A percentile compares a stretch with the other conserved stretches of the same genome.
phyloP scores from a whole-genome alignment of 1,284 basidiomycete genomes.

The Dichomitus squalens region DNA sequence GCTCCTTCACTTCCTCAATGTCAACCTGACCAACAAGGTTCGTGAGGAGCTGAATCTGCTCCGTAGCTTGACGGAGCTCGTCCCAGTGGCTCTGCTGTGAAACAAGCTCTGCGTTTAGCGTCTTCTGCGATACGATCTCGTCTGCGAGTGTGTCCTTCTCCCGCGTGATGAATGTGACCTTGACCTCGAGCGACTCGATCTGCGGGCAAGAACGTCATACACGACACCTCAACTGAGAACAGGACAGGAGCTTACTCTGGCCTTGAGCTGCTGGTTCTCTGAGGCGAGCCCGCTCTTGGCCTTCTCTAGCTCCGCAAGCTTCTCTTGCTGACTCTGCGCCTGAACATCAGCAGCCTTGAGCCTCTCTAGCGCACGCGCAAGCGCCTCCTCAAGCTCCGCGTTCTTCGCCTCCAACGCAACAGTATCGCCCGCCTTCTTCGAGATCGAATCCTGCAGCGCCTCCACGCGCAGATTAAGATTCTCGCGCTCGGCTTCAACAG shows the following conservation, averaged over 20 bases:
- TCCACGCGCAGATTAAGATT: conserved; percentile 54
- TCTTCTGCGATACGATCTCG: conserved; percentile 52
- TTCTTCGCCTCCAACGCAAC: conserved; percentile 55
- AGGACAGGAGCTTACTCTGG: conserved; percentile 50
- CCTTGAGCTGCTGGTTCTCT: conserved; percentile 58
- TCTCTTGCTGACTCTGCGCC: conserved; percentile 57
- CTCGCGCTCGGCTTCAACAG: conserved; percentile 67
- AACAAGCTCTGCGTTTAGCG: conserved; percentile 58
- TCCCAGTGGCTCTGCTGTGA: conserved; percentile 73
- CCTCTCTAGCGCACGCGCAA: conserved; percentile 67
- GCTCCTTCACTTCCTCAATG: conserved; percentile 70
- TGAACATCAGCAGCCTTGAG: conserved; percentile 72
- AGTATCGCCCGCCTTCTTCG: conserved; percentile 48
- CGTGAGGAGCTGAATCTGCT: conserved; percentile 69
- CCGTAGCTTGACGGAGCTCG: conserved; percentile 62
- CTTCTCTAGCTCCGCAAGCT: conserved; percentile 63
- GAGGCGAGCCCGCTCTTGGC: conserved; percentile 49
- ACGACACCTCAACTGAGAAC: background rate
- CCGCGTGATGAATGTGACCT: conserved; percentile 52
- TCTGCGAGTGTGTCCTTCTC: conserved; percentile 63
- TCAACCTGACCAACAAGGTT: conserved; percentile 63
- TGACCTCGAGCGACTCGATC: conserved; percentile 63
- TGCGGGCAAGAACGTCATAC: conserved; percentile 29
- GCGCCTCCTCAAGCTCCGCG: conserved; percentile 65
- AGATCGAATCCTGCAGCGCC: conserved; percentile 49